Percentiles rank a stretch among this genome's conserved stretches.
Conservation (phyloP, 768 basidiomycete species). For the Podaxis sp. region DNA sequence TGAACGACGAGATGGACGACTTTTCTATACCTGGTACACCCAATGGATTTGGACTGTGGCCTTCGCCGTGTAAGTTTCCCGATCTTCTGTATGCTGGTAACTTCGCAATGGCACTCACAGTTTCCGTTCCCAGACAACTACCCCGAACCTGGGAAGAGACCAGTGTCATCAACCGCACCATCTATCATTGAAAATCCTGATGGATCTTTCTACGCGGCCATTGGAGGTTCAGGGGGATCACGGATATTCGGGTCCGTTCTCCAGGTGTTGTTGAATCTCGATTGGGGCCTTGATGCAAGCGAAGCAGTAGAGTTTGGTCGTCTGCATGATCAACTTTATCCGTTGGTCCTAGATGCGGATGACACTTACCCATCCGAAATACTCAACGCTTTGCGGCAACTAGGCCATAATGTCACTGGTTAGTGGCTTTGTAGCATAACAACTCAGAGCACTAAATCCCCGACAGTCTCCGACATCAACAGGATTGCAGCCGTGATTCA, state of each 20-base stretch:
- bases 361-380: conserved; percentile 54
- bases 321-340: conserved; percentile 86
- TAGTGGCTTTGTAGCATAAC: conserved; percentile 18
- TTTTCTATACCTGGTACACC: conserved; percentile 85
- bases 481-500: conserved; percentile 80
- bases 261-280: conserved; percentile 77
- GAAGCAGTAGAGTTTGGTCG: conserved; percentile 83
- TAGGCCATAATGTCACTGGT: conserved; percentile 78
- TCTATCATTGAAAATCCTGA: conserved; percentile 77
- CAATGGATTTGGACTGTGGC: conserved; percentile 80
- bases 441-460: conserved; percentile 6
- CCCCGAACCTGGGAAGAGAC: conserved; percentile 84
- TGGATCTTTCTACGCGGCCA: conserved; percentile 67
- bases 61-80: conserved; percentile 69
- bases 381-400: conserved; percentile 51
- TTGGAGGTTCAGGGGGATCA: conserved; percentile 89
- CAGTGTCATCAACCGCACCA: conserved; percentile 82
- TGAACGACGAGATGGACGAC: conserved; percentile 97
- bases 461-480: conserved; percentile 61
- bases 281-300: conserved; percentile 80
- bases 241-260: conserved; percentile 80
- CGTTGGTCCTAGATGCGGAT: conserved; percentile 60
- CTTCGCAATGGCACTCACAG: background rate
- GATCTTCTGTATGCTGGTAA: background rate
- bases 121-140: conserved; percentile 65